These are phyloP conservation scores for Pichiaceae sp. DNA, from an alignment of 1,139 yeast genomes.

Conservation along the genomic window DNA sequence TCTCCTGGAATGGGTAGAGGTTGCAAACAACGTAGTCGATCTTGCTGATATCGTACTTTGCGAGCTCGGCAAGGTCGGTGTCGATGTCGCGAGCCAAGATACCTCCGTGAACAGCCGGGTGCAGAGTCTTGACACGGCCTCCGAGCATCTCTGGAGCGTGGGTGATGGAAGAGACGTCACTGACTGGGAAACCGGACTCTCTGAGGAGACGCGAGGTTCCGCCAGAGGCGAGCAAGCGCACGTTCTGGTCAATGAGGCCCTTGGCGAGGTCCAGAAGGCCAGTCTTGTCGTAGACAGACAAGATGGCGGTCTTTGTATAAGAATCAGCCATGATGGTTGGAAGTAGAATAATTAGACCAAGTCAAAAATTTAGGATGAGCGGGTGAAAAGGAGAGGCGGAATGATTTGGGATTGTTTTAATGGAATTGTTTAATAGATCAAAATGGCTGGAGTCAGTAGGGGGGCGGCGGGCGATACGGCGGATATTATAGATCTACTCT, in stretches of 20 bases:
- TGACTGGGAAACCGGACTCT: constrained; percentile 97
- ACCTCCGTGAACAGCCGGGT: constrained; percentile 99
- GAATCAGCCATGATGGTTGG: constrained; percentile 11
- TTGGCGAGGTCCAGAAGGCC: constrained; percentile 93
- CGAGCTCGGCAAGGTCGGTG: constrained; percentile 81
- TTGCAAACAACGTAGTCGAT: constrained; percentile 96
- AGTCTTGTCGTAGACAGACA: constrained; percentile 95
- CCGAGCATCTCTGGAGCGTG: constrained; percentile 99
- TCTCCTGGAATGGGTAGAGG: constrained; percentile 96
- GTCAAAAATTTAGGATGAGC: constrained; percentile 1
- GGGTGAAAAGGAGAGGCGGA: neutral
- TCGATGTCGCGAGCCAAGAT: constrained; percentile 90
- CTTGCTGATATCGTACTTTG: constrained; percentile 83
- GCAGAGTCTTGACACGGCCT: constrained; percentile 95
- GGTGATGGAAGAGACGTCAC: constrained; percentile 88
- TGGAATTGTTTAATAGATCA: no score
- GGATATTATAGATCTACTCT: no score
- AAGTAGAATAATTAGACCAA: neutral
- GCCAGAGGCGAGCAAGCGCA: constrained; percentile 91
- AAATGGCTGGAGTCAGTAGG: no score
- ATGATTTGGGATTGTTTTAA: no score
- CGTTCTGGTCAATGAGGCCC: constrained; percentile 81
- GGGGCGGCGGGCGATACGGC: no score
- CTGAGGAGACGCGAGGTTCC: constrained; percentile 93
- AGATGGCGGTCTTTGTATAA: constrained; percentile 76